Base-by-base conservation (phyloP, 352 stramenopile genomes). In the Globisporangium ultimum region DNA sequence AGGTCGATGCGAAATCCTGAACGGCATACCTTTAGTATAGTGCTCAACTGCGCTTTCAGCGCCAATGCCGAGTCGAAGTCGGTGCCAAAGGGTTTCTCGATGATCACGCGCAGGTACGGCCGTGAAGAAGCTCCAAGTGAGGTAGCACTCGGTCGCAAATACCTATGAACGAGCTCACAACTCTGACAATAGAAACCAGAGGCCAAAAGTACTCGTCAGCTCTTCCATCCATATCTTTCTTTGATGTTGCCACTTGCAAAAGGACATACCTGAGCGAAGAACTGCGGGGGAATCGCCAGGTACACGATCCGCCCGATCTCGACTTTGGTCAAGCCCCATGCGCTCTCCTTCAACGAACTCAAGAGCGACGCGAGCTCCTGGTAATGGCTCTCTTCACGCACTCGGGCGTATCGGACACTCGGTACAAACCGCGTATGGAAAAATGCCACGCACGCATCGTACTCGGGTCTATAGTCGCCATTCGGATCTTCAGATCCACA, bases 21-120 rank as follows among this genome's bases (percentile, higher is more conserved):
- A n/a, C n/a, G 28, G 56, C 61, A 1, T 54, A 88, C 75, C 13
- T 38, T 53, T 11, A 89, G 76, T 14, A 80, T 58, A 13, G 48
- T 8, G 46, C 67, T 65, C 9, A 95, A 61, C 17, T 60, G 64
- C 0, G 13, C 43, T 18, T 84, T 75, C 20, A 95, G 66, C 13
- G 52, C 22, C 47, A 65, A 58, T 0, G 85, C 85, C 2, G 81
- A 88, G 14, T 53, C 41, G 8, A 82, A 42, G 63, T 93, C 83
- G 17, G 63, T 63, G 11, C 85, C 85, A 47, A 95, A 95, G 7
- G 85, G 85, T 47, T 95, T 95, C 45, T 95, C 85, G 14, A 95
- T 70, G 11, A 95, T 68, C 10, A 95, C 76, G 1, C 84, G 74
- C 17, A 95, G 64, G 53, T 84, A 93, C 0, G 76, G 46, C 14